phyloP scores from a whole-genome alignment of 495 filamentous ascomycete species.

The Lophium mytilinum region DNA sequence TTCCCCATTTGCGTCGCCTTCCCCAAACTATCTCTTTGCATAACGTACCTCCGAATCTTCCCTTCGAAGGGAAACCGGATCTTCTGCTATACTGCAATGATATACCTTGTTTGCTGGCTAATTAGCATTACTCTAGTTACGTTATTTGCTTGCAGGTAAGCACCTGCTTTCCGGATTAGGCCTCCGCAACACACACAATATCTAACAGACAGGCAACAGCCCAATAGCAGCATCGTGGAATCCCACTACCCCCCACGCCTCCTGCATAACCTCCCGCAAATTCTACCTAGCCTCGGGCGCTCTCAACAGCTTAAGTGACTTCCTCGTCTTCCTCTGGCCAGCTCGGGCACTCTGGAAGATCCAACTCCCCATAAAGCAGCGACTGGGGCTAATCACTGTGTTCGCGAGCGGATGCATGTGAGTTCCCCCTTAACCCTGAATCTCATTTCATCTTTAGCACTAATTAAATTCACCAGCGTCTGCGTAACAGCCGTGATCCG shows the following conservation, averaged over 20 bases:
- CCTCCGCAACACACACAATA: too few species aligned
- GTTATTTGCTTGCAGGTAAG: background rate
- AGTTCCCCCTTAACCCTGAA: background rate
- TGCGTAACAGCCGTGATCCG: background rate
- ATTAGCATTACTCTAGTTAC: background rate
- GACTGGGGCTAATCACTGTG: background rate
- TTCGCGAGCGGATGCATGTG: background rate
- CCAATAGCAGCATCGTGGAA: background rate
- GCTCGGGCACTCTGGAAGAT: background rate
- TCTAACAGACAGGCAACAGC: background rate
- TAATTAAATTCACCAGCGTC: background rate
- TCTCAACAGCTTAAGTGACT: background rate
- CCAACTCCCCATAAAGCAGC: background rate
- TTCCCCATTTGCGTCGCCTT: background rate
- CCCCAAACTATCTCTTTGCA: background rate
- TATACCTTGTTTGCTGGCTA: background rate
- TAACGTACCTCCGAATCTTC: constrained; percentile 1
- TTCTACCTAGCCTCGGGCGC: background rate
- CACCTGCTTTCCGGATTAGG: background rate
- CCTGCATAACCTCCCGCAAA: background rate
- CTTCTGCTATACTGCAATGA: background rate
- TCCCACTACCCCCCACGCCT: background rate
- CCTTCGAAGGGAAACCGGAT: background rate
- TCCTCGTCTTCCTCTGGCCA: background rate
- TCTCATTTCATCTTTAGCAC: background rate